A percentile compares a stretch with the other conserved stretches of the same genome.
These are phyloP conservation scores for Tylopilus vinaceipallidus DNA, from an alignment of 768 basidiomycete genomes.

Conservation along the genomic window DNA sequence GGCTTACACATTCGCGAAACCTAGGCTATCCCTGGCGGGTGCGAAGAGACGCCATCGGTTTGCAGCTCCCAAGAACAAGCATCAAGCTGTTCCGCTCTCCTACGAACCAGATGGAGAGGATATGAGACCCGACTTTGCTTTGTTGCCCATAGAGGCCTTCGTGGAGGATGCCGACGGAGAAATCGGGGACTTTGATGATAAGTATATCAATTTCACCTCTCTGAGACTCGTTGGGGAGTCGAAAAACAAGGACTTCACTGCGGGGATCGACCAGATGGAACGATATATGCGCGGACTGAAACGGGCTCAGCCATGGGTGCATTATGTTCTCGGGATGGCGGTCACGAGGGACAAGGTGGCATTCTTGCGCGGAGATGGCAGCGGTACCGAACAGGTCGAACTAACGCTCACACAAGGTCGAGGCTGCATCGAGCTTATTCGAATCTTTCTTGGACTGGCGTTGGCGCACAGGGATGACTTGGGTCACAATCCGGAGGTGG, in stretches of 20 bases:
- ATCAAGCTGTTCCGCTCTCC: neutral
- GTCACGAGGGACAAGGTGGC: no score
- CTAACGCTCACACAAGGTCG: conserved; percentile 3
- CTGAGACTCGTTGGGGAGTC: conserved; percentile 8
- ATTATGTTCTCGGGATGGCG: conserved; percentile 5
- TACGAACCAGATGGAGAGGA: neutral
- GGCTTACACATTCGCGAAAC: neutral
- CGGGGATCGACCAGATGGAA: conserved; percentile 1
- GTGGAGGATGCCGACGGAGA: neutral
- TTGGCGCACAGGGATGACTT: neutral
- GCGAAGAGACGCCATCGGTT: conserved; percentile 5
- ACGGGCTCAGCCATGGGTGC: conserved; percentile 8
- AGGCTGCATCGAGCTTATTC: conserved; percentile 13
- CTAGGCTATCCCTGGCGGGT: neutral
- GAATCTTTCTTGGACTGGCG: conserved; percentile 10
- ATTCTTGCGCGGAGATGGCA: neutral
- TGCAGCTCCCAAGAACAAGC: neutral
- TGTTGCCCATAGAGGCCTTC: conserved; percentile 17
- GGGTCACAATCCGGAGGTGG: conserved; percentile 6
- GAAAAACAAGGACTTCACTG: neutral
- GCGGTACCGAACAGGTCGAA: conserved; percentile 8
- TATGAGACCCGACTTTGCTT: conserved; percentile 8
- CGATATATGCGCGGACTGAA: conserved; percentile 4
- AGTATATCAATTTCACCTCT: no score
- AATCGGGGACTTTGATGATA: no score